phyloP scores from a whole-genome alignment of 2,329 filamentous ascomycete species.

The Xylaria sp. region DNA sequence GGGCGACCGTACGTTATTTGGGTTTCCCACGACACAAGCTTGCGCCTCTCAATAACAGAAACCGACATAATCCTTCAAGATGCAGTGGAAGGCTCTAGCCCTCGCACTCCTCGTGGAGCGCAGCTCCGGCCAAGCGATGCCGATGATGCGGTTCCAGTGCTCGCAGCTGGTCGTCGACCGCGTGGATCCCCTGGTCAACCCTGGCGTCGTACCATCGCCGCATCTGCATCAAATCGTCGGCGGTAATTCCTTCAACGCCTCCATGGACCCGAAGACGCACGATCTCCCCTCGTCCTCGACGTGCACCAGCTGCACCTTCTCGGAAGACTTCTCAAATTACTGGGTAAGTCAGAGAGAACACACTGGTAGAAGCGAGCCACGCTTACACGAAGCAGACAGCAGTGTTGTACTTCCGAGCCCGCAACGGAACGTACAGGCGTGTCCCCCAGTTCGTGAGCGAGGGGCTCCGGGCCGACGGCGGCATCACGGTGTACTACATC shows the following conservation, averaged over 20 bases:
- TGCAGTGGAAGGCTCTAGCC: slow-evolving; percentile 25
- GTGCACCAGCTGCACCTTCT: slow-evolving; percentile 39
- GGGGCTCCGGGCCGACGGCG: slow-evolving; percentile 37
- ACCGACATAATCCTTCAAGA: slow-evolving; percentile 22
- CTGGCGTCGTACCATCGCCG: slow-evolving; percentile 37
- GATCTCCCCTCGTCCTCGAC: slow-evolving; percentile 35
- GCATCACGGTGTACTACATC: slow-evolving; percentile 42
- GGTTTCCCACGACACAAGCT: slow-evolving; percentile 22
- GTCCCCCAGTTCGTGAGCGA: slow-evolving; percentile 38
- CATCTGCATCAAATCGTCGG: slow-evolving; percentile 42
- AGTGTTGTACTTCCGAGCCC: slow-evolving; percentile 33
- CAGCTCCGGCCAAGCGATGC: slow-evolving; percentile 38
- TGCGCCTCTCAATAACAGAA: slow-evolving; percentile 17
- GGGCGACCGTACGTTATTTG: slow-evolving; percentile 10
- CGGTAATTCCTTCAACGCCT: slow-evolving; percentile 40
- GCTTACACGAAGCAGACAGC: not conserved
- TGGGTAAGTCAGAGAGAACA: slow-evolving; percentile 28
- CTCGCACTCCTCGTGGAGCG: slow-evolving; percentile 27
- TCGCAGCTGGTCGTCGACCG: slow-evolving; percentile 40
- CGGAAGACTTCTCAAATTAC: slow-evolving; percentile 40
- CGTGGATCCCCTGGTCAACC: slow-evolving; percentile 39
- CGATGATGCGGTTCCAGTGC: slow-evolving; percentile 43
- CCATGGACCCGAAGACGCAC: slow-evolving; percentile 35
- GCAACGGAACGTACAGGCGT: slow-evolving; percentile 40
- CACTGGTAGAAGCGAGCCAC: not conserved